Evolutionary conservation across 768 basidiomycete genomes (phyloP).

Genomic region (Lactifluus subvellereus): DNA sequence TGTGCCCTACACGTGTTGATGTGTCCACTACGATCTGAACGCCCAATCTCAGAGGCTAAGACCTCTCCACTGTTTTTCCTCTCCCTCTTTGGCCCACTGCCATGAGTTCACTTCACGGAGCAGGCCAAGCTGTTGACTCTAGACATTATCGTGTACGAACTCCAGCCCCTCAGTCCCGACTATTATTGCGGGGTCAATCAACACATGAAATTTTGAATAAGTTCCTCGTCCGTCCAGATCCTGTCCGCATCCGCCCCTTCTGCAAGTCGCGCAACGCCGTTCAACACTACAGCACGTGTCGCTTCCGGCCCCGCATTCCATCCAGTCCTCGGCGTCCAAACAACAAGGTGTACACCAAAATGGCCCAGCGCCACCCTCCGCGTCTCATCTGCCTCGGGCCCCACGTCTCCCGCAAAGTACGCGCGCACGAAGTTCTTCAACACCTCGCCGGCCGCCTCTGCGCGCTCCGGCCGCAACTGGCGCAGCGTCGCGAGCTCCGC

Average conservation of each 20-base stretch:
- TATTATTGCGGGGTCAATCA: not conserved
- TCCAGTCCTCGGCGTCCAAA: conserved; percentile 41
- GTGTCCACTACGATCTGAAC: not conserved
- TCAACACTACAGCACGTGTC: conserved; percentile 43
- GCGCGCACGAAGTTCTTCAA: conserved; percentile 41
- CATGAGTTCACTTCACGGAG: not conserved
- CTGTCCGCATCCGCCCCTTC: conserved; percentile 17
- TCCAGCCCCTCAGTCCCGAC: not conserved
- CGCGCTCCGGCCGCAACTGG: conserved; percentile 41
- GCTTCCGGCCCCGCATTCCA: conserved; percentile 46
- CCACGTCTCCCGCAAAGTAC: conserved; percentile 34
- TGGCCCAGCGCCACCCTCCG: conserved; percentile 40
- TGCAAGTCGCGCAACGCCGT: conserved; percentile 44
- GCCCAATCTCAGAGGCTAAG: not conserved
- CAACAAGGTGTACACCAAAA: conserved; percentile 50
- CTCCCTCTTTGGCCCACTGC: too few species aligned
- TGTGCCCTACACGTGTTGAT: not conserved
- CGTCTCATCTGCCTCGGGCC: conserved; percentile 29
- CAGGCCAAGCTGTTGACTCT: not conserved
- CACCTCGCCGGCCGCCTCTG: conserved; percentile 34
- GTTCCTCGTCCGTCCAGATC: conserved; percentile 16
- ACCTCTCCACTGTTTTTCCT: not conserved
- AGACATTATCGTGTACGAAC: not conserved
- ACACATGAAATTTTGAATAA: conserved; percentile 1
- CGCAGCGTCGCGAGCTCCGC: conserved; percentile 52